Evolutionary conservation across 2,329 filamentous ascomycete genomes (phyloP).

Genomic region (Botrytis medusae): DNA sequence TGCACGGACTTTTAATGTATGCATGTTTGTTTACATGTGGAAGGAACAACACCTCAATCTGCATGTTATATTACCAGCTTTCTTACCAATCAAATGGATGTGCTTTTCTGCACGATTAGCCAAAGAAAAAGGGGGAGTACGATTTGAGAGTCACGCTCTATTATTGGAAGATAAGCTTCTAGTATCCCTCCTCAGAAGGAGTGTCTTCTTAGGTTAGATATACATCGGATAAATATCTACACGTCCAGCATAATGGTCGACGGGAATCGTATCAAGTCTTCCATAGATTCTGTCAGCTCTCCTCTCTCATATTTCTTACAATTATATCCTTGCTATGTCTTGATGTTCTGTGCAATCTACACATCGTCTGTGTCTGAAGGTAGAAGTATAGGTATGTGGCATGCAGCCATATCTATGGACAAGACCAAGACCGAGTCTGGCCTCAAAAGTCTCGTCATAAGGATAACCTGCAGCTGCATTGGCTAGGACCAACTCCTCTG

Average conservation of each 20-base stretch:
- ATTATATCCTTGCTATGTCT: background rate
- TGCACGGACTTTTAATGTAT: slow-evolving; percentile 6
- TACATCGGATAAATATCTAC: background rate
- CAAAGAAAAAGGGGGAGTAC: background rate
- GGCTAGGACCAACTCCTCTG: background rate
- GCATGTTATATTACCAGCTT: background rate
- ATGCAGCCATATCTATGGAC: background rate
- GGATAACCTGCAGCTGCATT: background rate
- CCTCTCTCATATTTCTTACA: background rate
- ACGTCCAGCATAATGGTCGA: background rate
- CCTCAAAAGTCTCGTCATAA: background rate
- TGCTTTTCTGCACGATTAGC: background rate
- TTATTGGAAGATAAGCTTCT: background rate
- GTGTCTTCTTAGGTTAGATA: too few species aligned
- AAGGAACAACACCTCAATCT: background rate
- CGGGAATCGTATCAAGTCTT: background rate
- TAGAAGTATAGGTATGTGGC: background rate
- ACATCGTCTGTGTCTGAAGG: background rate
- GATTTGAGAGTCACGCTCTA: background rate
- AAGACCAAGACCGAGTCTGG: background rate
- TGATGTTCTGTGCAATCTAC: background rate
- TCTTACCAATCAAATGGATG: background rate
- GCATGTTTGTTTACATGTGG: background rate
- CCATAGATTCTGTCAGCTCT: background rate
- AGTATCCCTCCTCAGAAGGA: background rate